Evolutionary conservation across 148 eudicot species (phyloP), one percentile per base, ranked within the genome.

Genomic region (Amaranthus cruentus): DNA sequence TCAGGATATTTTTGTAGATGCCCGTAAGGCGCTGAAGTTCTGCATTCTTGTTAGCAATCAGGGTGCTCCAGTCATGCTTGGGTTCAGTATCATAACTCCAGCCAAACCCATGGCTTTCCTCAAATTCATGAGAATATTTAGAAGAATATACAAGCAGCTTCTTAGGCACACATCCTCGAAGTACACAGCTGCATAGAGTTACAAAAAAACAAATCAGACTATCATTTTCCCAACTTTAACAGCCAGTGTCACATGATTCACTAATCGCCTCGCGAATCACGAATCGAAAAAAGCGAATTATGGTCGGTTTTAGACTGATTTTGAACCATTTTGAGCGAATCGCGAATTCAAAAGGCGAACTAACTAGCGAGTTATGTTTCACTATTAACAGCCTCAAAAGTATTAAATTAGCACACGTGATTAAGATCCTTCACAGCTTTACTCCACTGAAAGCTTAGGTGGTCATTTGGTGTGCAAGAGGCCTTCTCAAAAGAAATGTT

Each of bases 81-180:
- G 99, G 99, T 78, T 90, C 96, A 55, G 89, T 72, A 73, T 88
- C 96, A 84, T 88, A 95, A 28, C 64, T 90, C 99, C 99, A 95
- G 73, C 99, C 99, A 82, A 90, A 95, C 57, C 94, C 97, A 80
- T 76, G 73, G 73, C 99, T 95, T 81, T 95, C 99, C 55, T 95
- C 96, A 79, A 95, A 95, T 78, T 90, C 99, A 69, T 95, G 99
- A 75, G 97, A 78, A 80, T 83, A 95, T 82, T 90, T 95, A 55
- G 97, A 95, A 28, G 96, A 80, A 68, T 90, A 95, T 15, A 95
- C 99, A 57, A 91, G 96, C 55, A 95, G 82, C 81, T 95, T 95
- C 81, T 95, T 95, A 3, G 98, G 98, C 68, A 95, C 99, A 83
- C 99, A 95, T 72, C 99, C 99, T 70, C 99, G 96, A 70, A 95